Evolutionary conservation across 345 rosid species (phyloP).

Genomic region (Lepidium aucheri): DNA sequence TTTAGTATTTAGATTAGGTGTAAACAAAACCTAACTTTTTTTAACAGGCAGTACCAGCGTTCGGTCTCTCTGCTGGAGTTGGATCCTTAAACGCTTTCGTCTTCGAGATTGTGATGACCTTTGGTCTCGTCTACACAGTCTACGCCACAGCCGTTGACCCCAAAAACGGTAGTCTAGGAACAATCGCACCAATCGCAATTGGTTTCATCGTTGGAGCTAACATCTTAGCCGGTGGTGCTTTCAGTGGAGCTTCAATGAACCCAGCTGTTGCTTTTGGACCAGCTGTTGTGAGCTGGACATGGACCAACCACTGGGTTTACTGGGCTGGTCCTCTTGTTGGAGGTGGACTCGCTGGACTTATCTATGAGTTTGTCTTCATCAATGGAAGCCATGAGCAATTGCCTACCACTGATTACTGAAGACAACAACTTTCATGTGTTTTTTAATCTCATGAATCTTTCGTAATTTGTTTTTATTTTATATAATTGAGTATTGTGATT

Average conservation of each 20-base stretch:
- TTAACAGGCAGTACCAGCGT: slow-evolving; percentile 54
- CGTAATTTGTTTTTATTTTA: slow-evolving; percentile 11
- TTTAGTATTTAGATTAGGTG: too few relatives aligned
- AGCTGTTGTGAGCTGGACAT: slow-evolving; percentile 85
- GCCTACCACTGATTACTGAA: slow-evolving; percentile 54
- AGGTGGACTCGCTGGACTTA: slow-evolving; percentile 77
- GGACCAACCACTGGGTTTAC: slow-evolving; percentile 90
- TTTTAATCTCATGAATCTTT: neutral
- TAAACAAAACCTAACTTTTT: neutral
- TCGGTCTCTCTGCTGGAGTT: slow-evolving; percentile 58
- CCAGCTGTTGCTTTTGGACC: slow-evolving; percentile 96
- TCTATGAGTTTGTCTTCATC: slow-evolving; percentile 67
- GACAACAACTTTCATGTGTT: neutral
- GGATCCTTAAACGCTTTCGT: slow-evolving; percentile 65
- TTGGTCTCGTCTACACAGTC: slow-evolving; percentile 83
- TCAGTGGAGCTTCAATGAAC: slow-evolving; percentile 93
- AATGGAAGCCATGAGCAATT: slow-evolving; percentile 51
- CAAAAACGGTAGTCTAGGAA: slow-evolving; percentile 62
- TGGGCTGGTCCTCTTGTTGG: slow-evolving; percentile 90
- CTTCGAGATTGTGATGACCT: slow-evolving; percentile 92
- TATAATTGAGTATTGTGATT: neutral
- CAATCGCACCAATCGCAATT: slow-evolving; percentile 74
- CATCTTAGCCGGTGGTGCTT: slow-evolving; percentile 81
- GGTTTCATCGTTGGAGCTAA: slow-evolving; percentile 94
- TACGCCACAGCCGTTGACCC: slow-evolving; percentile 96